phyloP scores from a whole-genome alignment of 805 yeast species.

The Candida montana region DNA sequence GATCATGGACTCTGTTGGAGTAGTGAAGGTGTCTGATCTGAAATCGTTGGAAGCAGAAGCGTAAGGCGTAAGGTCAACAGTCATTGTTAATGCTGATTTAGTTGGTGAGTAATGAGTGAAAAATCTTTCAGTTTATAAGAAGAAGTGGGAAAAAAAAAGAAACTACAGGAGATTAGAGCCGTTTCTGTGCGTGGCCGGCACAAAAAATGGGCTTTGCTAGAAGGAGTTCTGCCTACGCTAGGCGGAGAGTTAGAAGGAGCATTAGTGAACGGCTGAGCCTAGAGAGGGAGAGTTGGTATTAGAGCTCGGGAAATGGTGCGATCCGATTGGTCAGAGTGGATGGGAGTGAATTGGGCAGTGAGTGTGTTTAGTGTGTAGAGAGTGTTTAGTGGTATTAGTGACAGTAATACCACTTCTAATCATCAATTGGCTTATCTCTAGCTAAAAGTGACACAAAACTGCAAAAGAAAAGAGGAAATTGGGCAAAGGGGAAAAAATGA shows the following conservation, averaged over 20 bases:
- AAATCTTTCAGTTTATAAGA: neutral
- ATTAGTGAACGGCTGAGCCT: neutral
- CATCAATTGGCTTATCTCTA: neutral
- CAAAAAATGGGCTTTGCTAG: neutral
- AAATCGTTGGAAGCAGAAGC: slow-evolving; percentile 42
- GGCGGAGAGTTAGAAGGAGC: neutral
- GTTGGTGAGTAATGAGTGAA: neutral
- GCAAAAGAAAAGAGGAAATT: neutral
- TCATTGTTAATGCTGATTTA: slow-evolving; percentile 4
- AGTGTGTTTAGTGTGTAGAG: neutral
- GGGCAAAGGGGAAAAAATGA: too few species aligned
- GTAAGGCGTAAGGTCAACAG: slow-evolving; percentile 54
- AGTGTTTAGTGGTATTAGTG: too few species aligned
- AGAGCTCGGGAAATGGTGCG: neutral
- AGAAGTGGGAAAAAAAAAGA: neutral
- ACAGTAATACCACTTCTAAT: neutral
- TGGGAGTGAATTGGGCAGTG: slow-evolving; percentile 2
- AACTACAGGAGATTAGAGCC: slow-evolving; percentile 6
- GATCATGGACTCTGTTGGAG: slow-evolving; percentile 74
- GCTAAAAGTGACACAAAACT: neutral
- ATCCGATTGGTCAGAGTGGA: slow-evolving; percentile 14
- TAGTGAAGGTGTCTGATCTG: slow-evolving; percentile 85
- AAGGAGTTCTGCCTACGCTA: neutral
- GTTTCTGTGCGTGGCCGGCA: slow-evolving; percentile 3
- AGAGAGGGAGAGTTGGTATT: neutral